Evolutionary conservation across 345 rosid genomes (phyloP).

Genomic region (Citrus trifoliata): DNA sequence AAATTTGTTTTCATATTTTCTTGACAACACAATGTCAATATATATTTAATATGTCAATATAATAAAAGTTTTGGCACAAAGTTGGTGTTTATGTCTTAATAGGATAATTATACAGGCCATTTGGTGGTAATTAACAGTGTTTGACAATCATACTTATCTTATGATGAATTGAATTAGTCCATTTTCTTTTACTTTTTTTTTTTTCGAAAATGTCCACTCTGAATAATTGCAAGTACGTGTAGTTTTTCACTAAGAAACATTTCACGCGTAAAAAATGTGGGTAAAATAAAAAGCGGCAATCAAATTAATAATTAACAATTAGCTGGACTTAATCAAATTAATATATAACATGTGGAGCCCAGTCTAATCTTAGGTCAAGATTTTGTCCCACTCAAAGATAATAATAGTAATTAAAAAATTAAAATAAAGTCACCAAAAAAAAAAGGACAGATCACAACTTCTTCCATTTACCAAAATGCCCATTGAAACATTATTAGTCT

Average conservation of each 20-base stretch:
- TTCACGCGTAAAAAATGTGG: background rate
- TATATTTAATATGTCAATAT: background rate
- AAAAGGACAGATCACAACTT: background rate
- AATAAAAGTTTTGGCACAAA: background rate
- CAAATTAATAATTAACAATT: no score
- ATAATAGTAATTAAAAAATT: background rate
- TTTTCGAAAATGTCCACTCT: background rate
- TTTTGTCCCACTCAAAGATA: background rate
- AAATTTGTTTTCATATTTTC: background rate
- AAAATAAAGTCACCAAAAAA: background rate
- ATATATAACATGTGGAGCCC: background rate
- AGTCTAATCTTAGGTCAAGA: background rate
- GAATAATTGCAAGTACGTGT: background rate
- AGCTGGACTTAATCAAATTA: background rate
- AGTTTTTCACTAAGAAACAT: background rate
- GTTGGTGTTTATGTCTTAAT: background rate
- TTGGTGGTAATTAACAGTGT: background rate
- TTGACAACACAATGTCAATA: no score
- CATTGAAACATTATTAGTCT: no score
- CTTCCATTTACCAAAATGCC: background rate
- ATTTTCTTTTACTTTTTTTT: background rate
- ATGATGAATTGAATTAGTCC: background rate
- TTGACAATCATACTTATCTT: background rate
- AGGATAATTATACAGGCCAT: background rate
- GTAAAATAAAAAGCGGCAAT: background rate